Base-by-base conservation (phyloP, 2,329 filamentous ascomycete species). In the Hypoxylon sp. region DNA sequence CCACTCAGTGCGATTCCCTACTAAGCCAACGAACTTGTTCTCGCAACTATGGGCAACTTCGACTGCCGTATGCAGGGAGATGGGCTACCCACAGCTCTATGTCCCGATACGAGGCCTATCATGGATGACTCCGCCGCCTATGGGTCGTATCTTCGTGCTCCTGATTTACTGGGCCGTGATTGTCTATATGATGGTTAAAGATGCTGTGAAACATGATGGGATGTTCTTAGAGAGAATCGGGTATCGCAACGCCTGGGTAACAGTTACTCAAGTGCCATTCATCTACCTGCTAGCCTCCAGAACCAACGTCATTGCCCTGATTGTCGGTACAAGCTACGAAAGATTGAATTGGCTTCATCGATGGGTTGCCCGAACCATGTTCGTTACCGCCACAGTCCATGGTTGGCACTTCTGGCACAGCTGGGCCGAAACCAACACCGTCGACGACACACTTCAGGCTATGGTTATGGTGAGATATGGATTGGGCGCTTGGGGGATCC, bases 341-440 rank as follows among this genome's bases (percentile, higher is more conserved):
- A 84, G 89, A 7, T 80, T 93, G 63, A 92, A 91, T 76, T 93
- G 90, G 90, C 79, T 92, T 57, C 91, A 93, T 73, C 85, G 91
- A 66, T 93, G 91, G 90, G 87, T 90, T 9, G 89, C 88, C 2
- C 85, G 91, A 64, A 90, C 89, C 60, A 87, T 93, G 80, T 85
- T 93, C 36, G 80, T 92, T 14, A 91, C 89, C 0, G 87, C 87
- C 1, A 89, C 89, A 0, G 84, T 92, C 2, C 91, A 93, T 72
- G 90, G 91, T 65, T 91, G 87, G 72, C 87, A 91, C 76, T 93
- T 92, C 76, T 89, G 89, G 79, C 80, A 81, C 2, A 85, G 90
- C 74, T 93, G 90, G 88, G 84, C 84, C 25, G 80, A 81, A 10
- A 84, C 87, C 60, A 86, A 87, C 63, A 87, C 90, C 63, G 82